Conservation (phyloP, 192 early-diverging fungal genomes). For the Mortierella claussenii region DNA sequence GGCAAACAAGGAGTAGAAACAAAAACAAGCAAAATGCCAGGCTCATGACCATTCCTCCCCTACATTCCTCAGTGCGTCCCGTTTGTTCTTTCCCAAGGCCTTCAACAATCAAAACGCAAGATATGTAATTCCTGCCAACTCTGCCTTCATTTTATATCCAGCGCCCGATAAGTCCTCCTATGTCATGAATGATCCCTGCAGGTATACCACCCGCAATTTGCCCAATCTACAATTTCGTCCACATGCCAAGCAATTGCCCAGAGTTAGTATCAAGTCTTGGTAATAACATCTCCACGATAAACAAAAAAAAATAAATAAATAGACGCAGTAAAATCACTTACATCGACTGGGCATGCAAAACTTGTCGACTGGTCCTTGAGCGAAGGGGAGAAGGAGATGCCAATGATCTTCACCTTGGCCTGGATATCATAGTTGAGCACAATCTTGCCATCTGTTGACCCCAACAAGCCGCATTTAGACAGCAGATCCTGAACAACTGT, state of each 20-base stretch:
- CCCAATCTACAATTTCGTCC: constrained; percentile 13
- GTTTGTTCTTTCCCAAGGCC: too few species aligned
- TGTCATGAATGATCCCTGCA: constrained; percentile 5
- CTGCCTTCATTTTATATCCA: neutral
- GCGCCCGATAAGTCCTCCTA: neutral
- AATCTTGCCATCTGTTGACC: constrained; percentile 1
- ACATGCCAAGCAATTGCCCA: too few species aligned
- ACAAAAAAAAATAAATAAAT: neutral
- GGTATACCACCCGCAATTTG: constrained; percentile 19
- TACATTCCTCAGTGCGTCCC: too few species aligned
- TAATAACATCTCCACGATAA: neutral
- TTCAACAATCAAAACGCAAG: neutral
- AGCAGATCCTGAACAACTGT: constrained; percentile 22
- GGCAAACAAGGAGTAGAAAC: too few species aligned
- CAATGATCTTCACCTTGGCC: constrained; percentile 20
- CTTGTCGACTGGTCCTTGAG: constrained; percentile 11
- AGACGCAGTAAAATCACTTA: constrained; percentile 3
- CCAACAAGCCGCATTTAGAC: constrained; percentile 26
- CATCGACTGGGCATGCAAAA: constrained; percentile 26
- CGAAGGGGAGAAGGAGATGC: constrained; percentile 9
- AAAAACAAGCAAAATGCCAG: too few species aligned
- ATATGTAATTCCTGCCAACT: neutral
- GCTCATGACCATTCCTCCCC: too few species aligned
- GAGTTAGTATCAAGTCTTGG: neutral
- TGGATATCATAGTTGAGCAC: constrained; percentile 36